phyloP scores from a whole-genome alignment of 306 rosid species.

The Cicer bijugum region DNA sequence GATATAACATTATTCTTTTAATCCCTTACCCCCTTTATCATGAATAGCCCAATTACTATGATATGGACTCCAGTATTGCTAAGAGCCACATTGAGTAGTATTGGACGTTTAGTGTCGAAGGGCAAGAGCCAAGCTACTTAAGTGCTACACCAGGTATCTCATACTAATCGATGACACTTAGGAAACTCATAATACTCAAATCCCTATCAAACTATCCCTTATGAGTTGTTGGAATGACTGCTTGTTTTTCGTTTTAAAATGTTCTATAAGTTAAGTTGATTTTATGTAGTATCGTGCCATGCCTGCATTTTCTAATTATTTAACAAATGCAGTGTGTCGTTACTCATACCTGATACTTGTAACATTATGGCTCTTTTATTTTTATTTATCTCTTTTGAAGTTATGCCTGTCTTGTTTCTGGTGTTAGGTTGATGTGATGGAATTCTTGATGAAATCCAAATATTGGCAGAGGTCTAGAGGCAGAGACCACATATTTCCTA shows the following conservation, averaged over 20 bases:
- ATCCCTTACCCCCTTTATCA: not conserved
- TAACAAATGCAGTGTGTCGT: not conserved
- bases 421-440: conserved; percentile 77
- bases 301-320: not conserved
- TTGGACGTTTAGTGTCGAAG: not conserved
- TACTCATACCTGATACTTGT: not conserved
- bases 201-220: not conserved
- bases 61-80: not conserved
- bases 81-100: not conserved
- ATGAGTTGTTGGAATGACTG: not conserved
- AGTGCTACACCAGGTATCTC: not conserved
- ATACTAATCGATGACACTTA: not conserved
- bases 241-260: conserved; percentile 6
- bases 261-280: conserved; percentile 5
- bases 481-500: conserved; percentile 86
- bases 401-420: conserved; percentile 41
- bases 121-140: not conserved
- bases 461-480: conserved; percentile 86
- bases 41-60: not conserved
- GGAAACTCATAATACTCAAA: not conserved
- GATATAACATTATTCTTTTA: not conserved
- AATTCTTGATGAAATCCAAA: conserved; percentile 65
- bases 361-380: not conserved
- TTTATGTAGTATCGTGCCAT: conserved; percentile 12
- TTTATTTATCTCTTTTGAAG: conserved; percentile 40